Percentiles rank a stretch among this genome's conserved stretches.
Evolutionary conservation across 257 asterid species (phyloP).

Genomic region (Galeopsis tetrahit): DNA sequence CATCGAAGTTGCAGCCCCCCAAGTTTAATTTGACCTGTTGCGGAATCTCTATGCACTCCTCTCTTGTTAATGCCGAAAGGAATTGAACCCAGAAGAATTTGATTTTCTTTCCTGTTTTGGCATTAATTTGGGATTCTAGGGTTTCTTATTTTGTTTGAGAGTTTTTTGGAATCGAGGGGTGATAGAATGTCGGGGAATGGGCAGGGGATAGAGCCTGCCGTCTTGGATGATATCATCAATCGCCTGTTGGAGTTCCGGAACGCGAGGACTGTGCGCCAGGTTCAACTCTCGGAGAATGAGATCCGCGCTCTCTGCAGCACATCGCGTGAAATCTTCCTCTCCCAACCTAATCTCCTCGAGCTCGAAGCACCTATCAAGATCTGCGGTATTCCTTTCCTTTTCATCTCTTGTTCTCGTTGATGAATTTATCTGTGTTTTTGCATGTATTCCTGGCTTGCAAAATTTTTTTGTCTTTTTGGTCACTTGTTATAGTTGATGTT

Average conservation of each 20-base stretch:
- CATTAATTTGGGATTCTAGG: conserved; percentile 35
- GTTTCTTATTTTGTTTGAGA: conserved; percentile 31
- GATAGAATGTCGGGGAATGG: conserved; percentile 67
- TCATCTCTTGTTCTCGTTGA: neutral
- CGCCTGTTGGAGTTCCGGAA: conserved; percentile 79
- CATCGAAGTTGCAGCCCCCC: conserved; percentile 33
- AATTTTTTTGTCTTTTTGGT: neutral
- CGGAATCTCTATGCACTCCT: conserved; percentile 13
- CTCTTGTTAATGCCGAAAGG: conserved; percentile 2
- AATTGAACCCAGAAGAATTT: conserved; percentile 24
- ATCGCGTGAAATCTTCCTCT: conserved; percentile 82
- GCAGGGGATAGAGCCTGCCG: conserved; percentile 76
- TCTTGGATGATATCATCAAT: conserved; percentile 80
- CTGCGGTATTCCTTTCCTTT: conserved; percentile 60
- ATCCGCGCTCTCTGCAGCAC: conserved; percentile 81
- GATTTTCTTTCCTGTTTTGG: neutral
- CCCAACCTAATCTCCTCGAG: conserved; percentile 94
- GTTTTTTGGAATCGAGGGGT: conserved; percentile 14
- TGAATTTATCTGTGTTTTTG: conserved; percentile 1
- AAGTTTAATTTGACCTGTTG: conserved; percentile 8
- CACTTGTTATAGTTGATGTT: conserved; percentile 10
- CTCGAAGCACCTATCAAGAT: conserved; percentile 98
- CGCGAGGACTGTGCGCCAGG: conserved; percentile 84
- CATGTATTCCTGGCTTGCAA: conserved; percentile 15
- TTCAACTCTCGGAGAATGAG: conserved; percentile 90